phyloP scores from a whole-genome alignment of 176 grass and related monocot species.

The Triticum monococcum region DNA sequence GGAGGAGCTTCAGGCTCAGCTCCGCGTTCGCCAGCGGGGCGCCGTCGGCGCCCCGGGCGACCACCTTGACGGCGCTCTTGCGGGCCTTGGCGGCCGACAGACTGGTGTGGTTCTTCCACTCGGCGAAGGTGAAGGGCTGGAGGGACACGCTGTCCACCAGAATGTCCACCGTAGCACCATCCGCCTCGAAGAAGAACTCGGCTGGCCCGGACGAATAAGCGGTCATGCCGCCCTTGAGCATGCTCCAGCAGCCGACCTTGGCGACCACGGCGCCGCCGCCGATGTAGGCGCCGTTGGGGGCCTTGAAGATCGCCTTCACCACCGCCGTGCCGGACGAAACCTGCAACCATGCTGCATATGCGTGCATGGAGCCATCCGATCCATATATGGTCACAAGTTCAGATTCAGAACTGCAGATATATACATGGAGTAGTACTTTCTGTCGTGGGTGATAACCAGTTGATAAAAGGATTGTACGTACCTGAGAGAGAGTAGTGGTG shows the following conservation, averaged over 20 bases:
- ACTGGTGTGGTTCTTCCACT: slow-evolving; percentile 56
- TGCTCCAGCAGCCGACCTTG: slow-evolving; percentile 47
- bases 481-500: slow-evolving; percentile 68
- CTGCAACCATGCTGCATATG: slow-evolving; percentile 58
- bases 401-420: not conserved
- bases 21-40: slow-evolving; percentile 35
- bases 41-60: slow-evolving; percentile 22
- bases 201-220: slow-evolving; percentile 40
- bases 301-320: slow-evolving; percentile 57
- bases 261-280: slow-evolving; percentile 28
- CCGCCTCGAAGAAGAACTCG: slow-evolving; percentile 65
- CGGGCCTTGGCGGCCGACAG: slow-evolving; percentile 39
- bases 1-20: slow-evolving; percentile 30
- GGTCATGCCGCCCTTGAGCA: slow-evolving; percentile 87
- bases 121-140: slow-evolving; percentile 63
- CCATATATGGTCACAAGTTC: not conserved
- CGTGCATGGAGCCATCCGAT: not conserved
- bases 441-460: too few species aligned
- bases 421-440: not conserved
- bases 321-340: slow-evolving; percentile 36
- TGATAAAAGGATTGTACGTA: not conserved
- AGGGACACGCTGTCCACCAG: slow-evolving; percentile 63
- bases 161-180: slow-evolving; percentile 35
- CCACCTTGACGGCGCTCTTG: slow-evolving; percentile 42
- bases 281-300: slow-evolving; percentile 24